phyloP scores from a whole-genome alignment of 2,329 filamentous ascomycete genomes.

The Colletotrichum siamense region DNA sequence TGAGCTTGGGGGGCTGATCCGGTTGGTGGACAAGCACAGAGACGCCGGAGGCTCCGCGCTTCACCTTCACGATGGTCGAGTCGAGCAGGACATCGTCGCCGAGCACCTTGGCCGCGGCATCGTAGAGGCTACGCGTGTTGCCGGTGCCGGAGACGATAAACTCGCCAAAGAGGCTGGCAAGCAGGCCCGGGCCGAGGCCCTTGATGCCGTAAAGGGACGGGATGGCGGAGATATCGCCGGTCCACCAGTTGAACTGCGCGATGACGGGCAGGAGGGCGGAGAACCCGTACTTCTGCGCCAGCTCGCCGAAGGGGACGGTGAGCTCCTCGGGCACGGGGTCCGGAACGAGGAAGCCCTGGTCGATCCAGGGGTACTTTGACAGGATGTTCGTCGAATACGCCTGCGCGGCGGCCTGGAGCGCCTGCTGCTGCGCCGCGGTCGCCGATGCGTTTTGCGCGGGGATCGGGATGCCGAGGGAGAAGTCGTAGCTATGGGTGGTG shows the following conservation, averaged over 20 bases:
- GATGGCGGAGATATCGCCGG: constrained; percentile 41
- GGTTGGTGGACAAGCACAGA: constrained; percentile 24
- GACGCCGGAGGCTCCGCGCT: constrained; percentile 29
- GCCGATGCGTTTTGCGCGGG: constrained; percentile 4
- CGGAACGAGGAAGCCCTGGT: constrained; percentile 40
- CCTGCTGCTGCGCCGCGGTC: constrained; percentile 6
- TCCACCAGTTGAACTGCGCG: constrained; percentile 37
- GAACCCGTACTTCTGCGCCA: constrained; percentile 46
- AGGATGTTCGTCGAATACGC: constrained; percentile 5
- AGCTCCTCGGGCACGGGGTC: constrained; percentile 50
- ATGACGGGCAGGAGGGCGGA: constrained; percentile 37
- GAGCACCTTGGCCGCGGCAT: constrained; percentile 29
- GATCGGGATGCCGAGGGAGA: constrained; percentile 6
- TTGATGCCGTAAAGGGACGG: constrained; percentile 47
- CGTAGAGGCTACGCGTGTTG: constrained; percentile 31
- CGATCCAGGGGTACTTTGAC: constrained; percentile 19
- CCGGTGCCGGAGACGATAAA: constrained; percentile 26
- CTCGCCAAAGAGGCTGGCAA: constrained; percentile 21
- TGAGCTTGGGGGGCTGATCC: neutral
- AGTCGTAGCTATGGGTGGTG: constrained; percentile 24
- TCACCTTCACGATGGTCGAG: constrained; percentile 25
- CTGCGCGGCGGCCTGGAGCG: neutral
- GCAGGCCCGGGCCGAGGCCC: constrained; percentile 27
- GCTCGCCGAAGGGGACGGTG: constrained; percentile 44
- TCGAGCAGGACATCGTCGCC: constrained; percentile 31